Percentiles rank a stretch among this genome's conserved stretches.
Evolutionary conservation across 306 rosid species (phyloP).

Genomic region (Vigna angularis): DNA sequence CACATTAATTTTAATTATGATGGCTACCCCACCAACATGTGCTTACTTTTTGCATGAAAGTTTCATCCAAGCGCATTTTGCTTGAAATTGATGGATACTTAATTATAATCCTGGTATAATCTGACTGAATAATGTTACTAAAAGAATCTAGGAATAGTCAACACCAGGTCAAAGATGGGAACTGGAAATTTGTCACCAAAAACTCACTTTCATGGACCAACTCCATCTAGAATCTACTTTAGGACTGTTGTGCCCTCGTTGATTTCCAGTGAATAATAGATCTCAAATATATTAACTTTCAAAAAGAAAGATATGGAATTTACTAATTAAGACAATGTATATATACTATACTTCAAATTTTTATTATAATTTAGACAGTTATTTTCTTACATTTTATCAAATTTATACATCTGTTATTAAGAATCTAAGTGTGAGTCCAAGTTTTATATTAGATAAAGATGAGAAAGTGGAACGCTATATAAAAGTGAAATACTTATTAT

Average conservation of each 20-base stretch:
- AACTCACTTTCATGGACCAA: background rate
- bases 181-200: background rate
- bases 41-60: conserved; percentile 73
- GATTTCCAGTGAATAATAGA: background rate
- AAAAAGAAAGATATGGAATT: too few relatives aligned
- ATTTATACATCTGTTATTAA: background rate
- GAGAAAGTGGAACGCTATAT: too few relatives aligned
- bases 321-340: background rate
- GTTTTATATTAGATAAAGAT: too few relatives aligned
- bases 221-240: background rate
- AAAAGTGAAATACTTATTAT: too few relatives aligned
- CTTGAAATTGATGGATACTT: conserved; percentile 50
- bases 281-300: background rate
- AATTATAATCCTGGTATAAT: conserved; percentile 23
- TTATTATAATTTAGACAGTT: background rate
- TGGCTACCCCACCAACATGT: conserved; percentile 54
- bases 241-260: background rate
- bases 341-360: background rate
- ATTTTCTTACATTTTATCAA: background rate
- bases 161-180: background rate
- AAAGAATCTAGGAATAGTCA: background rate
- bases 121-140: background rate
- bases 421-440: too few relatives aligned
- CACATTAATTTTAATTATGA: conserved; percentile 46
- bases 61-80: conserved; percentile 57